phyloP scores from a whole-genome alignment of 805 yeast genomes.

The Clavispora fructus region DNA sequence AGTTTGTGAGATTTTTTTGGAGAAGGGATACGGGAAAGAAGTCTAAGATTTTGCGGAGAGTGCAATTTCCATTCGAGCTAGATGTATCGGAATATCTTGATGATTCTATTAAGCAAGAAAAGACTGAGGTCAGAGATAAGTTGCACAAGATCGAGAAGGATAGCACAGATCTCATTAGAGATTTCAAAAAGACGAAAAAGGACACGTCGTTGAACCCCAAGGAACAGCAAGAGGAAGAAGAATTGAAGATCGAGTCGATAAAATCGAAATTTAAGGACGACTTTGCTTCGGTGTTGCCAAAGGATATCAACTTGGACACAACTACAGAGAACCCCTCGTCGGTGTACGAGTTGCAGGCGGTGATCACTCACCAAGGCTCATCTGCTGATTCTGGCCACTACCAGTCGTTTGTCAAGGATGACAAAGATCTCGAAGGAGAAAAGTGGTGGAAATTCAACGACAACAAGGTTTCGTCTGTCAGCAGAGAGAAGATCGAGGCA shows the following conservation, averaged over 20 bases:
- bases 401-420: constrained; percentile 81
- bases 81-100: constrained; percentile 85
- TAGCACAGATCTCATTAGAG: constrained; percentile 65
- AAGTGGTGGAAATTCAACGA: constrained; percentile 96
- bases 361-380: constrained; percentile 91
- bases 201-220: constrained; percentile 36
- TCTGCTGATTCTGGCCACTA: constrained; percentile 97
- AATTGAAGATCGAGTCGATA: constrained; percentile 43
- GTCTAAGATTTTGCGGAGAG: constrained; percentile 90
- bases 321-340: constrained; percentile 82
- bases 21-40: constrained; percentile 85
- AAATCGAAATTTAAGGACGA: constrained; percentile 48
- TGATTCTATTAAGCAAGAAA: constrained; percentile 62
- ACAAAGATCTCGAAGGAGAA: constrained; percentile 55
- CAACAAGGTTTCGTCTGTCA: constrained; percentile 76
- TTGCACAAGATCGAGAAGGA: constrained; percentile 72
- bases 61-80: constrained; percentile 88
- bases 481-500: constrained; percentile 73
- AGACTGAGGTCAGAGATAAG: constrained; percentile 70
- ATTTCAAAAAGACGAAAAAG: constrained; percentile 59
- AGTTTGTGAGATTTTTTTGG: constrained; percentile 95
- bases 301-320: constrained; percentile 17
- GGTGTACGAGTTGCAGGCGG: constrained; percentile 74
- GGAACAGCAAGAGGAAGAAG: constrained; percentile 53
- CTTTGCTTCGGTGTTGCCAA: constrained; percentile 39